Evolutionary conservation across 73 alveolate species (phyloP).

Genomic region (Breviolum minutum): DNA sequence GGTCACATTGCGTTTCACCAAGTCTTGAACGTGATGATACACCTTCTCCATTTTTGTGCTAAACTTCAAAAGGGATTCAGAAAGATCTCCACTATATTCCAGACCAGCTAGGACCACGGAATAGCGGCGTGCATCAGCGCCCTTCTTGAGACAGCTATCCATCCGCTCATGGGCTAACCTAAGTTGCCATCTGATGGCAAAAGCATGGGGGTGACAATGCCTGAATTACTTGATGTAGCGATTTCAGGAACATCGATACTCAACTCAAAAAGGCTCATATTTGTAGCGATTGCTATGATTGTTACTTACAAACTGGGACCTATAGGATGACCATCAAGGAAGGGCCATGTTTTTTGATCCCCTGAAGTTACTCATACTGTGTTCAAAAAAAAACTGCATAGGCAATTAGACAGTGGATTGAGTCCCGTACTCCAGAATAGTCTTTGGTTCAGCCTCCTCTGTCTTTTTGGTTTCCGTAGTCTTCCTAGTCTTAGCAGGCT

Average conservation of each 20-base stretch:
- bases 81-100: neutral
- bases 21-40: neutral
- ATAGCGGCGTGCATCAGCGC: neutral
- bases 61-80: neutral
- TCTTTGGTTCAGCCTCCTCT: neutral
- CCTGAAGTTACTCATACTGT: too few species aligned
- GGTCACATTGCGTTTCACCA: neutral
- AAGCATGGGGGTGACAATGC: too few species aligned
- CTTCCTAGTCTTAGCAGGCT: neutral
- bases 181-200: neutral
- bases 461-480: neutral
- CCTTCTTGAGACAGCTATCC: slow-evolving; percentile 1
- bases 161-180: neutral
- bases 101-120: neutral
- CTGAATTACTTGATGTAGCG: too few species aligned
- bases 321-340: too few species aligned
- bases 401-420: too few species aligned
- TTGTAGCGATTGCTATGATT: too few species aligned
- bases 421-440: neutral
- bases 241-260: too few species aligned
- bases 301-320: too few species aligned
- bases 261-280: too few species aligned
- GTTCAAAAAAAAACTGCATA: too few species aligned
- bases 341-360: too few species aligned
- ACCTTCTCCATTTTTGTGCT: neutral